Percentiles rank a stretch among this genome's conserved stretches.
These are phyloP conservation scores for Chrysochromulina tobinii DNA, from an alignment of 78 protist species.

Conservation along the genomic window DNA sequence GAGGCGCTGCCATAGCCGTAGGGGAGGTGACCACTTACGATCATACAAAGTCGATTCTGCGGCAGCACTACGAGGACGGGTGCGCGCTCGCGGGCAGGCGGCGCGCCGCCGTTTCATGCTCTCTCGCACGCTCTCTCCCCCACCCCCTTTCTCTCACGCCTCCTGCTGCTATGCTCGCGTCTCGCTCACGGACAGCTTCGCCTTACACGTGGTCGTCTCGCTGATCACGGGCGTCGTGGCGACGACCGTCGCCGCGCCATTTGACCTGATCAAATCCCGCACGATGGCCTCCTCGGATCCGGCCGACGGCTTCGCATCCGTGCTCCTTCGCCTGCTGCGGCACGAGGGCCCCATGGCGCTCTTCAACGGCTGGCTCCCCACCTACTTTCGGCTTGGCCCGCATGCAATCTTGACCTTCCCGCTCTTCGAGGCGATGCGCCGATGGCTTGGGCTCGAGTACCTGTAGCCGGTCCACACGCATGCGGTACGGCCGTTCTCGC, in stretches of 20 bases:
- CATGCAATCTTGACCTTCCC: constrained; percentile 12
- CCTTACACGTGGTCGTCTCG: background rate
- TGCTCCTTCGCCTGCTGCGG: background rate
- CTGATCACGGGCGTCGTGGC: constrained; percentile 10
- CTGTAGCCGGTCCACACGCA: background rate
- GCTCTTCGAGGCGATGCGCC: background rate
- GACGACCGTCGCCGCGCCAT: constrained; percentile 11
- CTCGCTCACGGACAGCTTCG: too few relatives aligned
- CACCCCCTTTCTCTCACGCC: too few relatives aligned
- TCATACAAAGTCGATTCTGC: background rate
- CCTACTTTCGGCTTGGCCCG: background rate
- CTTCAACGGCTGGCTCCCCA: constrained; percentile 2
- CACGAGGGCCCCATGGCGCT: background rate
- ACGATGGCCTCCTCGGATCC: background rate
- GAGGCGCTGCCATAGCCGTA: background rate
- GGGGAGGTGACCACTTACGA: constrained; percentile 22
- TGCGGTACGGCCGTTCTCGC: too few relatives aligned
- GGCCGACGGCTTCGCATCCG: background rate
- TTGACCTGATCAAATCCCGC: constrained; percentile 2
- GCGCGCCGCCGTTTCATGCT: too few relatives aligned
- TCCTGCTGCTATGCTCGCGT: too few relatives aligned
- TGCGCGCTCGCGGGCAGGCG: too few relatives aligned
- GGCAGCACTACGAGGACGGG: background rate
- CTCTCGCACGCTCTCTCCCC: too few relatives aligned
- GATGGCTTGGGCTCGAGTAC: background rate